A percentile compares a stretch with the other conserved stretches of the same genome.
Evolutionary conservation across 1,284 basidiomycete genomes (phyloP).

Genomic region (Ustilago trichophora): DNA sequence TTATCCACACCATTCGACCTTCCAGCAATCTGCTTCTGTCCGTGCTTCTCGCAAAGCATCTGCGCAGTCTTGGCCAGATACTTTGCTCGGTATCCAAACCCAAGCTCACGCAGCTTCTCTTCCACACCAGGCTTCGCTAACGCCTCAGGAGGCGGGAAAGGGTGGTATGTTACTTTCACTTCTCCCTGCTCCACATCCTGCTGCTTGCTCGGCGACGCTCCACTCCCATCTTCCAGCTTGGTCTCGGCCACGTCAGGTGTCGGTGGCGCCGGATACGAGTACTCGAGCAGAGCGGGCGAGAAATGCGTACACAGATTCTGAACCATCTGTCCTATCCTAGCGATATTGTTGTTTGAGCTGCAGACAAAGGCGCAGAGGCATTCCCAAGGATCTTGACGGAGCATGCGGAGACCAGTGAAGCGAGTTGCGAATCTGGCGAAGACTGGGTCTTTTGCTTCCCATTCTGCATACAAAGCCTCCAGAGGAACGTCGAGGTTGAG

Average conservation of each 20-base stretch:
- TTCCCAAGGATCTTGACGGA: slow-evolving; percentile 93
- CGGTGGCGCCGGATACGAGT: slow-evolving; percentile 57
- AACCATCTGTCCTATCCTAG: slow-evolving; percentile 65
- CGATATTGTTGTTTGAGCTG: slow-evolving; percentile 93
- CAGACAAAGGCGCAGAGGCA: slow-evolving; percentile 79
- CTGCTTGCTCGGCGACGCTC: background rate
- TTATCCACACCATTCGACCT: background rate
- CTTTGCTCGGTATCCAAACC: slow-evolving; percentile 94
- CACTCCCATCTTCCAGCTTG: background rate
- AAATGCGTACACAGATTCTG: slow-evolving; percentile 66
- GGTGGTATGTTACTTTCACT: slow-evolving; percentile 72
- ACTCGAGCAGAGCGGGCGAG: slow-evolving; percentile 72
- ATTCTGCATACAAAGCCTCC: slow-evolving; percentile 78
- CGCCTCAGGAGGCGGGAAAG: slow-evolving; percentile 81
- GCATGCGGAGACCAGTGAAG: slow-evolving; percentile 74
- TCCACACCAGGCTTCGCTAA: slow-evolving; percentile 73
- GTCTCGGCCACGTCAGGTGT: background rate
- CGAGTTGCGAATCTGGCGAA: slow-evolving; percentile 75
- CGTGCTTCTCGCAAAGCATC: slow-evolving; percentile 73
- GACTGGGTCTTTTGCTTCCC: slow-evolving; percentile 77
- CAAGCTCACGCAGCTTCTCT: slow-evolving; percentile 76
- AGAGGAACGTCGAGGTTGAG: slow-evolving; percentile 86
- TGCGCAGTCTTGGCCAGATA: slow-evolving; percentile 86
- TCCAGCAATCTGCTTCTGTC: background rate
- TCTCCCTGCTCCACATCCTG: slow-evolving; percentile 17